A percentile compares a stretch with the other conserved stretches of the same genome.
These are phyloP conservation scores for Russula sp. DNA, from an alignment of 768 basidiomycete genomes.

Conservation along the genomic window DNA sequence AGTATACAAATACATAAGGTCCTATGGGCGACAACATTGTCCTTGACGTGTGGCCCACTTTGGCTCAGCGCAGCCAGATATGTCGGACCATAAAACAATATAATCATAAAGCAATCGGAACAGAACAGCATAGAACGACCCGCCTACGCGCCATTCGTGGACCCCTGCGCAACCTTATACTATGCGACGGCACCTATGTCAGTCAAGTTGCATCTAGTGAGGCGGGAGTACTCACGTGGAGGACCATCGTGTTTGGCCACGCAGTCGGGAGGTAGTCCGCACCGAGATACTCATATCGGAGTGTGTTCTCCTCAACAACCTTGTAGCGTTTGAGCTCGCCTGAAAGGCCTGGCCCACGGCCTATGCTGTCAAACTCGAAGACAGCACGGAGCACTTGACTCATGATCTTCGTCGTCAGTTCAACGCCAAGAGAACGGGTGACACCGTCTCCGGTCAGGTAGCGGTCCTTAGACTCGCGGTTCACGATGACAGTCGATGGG, in stretches of 20 bases:
- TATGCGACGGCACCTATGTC: background rate
- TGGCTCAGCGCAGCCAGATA: no score
- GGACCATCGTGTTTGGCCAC: constrained; percentile 63
- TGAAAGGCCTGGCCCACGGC: constrained; percentile 63
- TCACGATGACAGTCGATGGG: constrained; percentile 40
- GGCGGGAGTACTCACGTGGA: constrained; percentile 41
- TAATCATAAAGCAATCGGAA: background rate
- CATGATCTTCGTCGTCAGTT: constrained; percentile 55
- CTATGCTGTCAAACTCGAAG: constrained; percentile 50
- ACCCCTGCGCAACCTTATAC: constrained; percentile 1
- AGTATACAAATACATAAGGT: no score
- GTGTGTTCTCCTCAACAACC: constrained; percentile 40
- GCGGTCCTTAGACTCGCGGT: constrained; percentile 39
- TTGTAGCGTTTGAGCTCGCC: constrained; percentile 56
- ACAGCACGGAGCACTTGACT: constrained; percentile 59
- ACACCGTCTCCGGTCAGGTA: constrained; percentile 46
- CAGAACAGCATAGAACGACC: background rate
- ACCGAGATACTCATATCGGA: constrained; percentile 53
- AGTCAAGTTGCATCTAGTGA: background rate
- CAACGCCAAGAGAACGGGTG: constrained; percentile 44
- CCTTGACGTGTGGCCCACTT: no score
- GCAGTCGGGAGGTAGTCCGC: constrained; percentile 43
- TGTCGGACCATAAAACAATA: background rate
- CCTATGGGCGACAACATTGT: no score
- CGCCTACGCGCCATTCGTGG: constrained; percentile 1